A percentile compares a stretch with the other conserved stretches of the same genome.
These are phyloP conservation scores for Mrakia gelida DNA, from an alignment of 768 basidiomycete species.

Conservation along the genomic window DNA sequence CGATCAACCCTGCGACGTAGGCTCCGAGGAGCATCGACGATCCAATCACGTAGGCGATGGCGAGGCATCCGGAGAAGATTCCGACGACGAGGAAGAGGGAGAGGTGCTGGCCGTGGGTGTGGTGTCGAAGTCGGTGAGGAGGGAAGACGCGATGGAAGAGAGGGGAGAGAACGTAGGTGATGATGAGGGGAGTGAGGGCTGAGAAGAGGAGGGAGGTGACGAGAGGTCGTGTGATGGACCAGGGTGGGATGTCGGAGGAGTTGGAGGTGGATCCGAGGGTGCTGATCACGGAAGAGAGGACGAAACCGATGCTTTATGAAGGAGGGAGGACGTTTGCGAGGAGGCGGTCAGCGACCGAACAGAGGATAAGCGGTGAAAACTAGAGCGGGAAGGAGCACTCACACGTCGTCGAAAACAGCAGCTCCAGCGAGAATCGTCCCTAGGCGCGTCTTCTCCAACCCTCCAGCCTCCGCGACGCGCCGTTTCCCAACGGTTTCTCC, in stretches of 20 bases:
- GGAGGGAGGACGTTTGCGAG: neutral
- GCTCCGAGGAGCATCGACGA: conserved; percentile 63
- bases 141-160: conserved; percentile 33
- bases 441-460: conserved; percentile 52
- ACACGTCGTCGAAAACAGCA: conserved; percentile 26
- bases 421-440: conserved; percentile 50
- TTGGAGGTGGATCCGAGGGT: conserved; percentile 12
- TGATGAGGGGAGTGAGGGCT: conserved; percentile 45
- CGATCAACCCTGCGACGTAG: conserved; percentile 56
- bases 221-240: conserved; percentile 54
- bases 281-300: conserved; percentile 17
- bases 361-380: neutral
- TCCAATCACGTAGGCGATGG: conserved; percentile 49
- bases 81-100: conserved; percentile 47
- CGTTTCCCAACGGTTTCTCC: neutral
- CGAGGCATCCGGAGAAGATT: conserved; percentile 35
- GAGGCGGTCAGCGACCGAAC: neutral
- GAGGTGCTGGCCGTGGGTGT: neutral
- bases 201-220: conserved; percentile 57
- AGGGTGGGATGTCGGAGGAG: conserved; percentile 20
- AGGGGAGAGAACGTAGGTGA: conserved; percentile 40
- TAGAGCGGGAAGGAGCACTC: neutral
- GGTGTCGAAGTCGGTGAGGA: neutral
- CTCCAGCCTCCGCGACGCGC: conserved; percentile 15
- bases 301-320: conserved; percentile 19